Conservation (phyloP, 129 eudicot species). For the Lactuca sativa region DNA sequence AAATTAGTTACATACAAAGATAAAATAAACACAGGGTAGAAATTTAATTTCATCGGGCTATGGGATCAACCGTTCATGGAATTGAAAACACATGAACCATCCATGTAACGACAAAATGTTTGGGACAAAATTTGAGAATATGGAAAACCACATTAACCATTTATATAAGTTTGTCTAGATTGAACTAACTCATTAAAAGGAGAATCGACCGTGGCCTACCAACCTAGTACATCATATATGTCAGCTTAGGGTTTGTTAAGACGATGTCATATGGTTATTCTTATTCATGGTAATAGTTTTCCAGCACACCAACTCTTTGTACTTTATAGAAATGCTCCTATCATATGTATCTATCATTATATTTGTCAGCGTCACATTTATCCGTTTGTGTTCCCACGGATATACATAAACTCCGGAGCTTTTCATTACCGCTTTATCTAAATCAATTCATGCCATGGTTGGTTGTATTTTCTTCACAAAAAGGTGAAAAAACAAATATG, state of each 20-base stretch:
- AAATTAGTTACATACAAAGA: too few species aligned
- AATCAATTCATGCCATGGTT: background rate
- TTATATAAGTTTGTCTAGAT: too few species aligned
- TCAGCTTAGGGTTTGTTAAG: background rate
- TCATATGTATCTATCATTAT: background rate
- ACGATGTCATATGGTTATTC: background rate
- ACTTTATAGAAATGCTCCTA: constrained; percentile 18
- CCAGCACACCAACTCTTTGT: constrained; percentile 22
- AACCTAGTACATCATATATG: background rate
- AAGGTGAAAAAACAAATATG: constrained; percentile 6
- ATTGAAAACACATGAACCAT: too few species aligned
- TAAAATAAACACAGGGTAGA: too few species aligned
- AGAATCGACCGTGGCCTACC: background rate
- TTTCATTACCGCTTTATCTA: background rate
- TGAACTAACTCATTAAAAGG: too few species aligned
- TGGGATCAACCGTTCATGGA: too few species aligned
- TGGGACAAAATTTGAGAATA: too few species aligned
- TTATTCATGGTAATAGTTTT: background rate
- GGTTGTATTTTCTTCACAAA: background rate
- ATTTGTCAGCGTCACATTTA: background rate
- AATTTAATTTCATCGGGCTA: too few species aligned
- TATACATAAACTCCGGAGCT: background rate
- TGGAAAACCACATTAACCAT: too few species aligned
- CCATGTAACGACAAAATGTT: too few species aligned
- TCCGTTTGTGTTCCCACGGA: too few species aligned